Base-by-base conservation (phyloP, 371 early-diverging fungal species). In the Mucor circinelloides region DNA sequence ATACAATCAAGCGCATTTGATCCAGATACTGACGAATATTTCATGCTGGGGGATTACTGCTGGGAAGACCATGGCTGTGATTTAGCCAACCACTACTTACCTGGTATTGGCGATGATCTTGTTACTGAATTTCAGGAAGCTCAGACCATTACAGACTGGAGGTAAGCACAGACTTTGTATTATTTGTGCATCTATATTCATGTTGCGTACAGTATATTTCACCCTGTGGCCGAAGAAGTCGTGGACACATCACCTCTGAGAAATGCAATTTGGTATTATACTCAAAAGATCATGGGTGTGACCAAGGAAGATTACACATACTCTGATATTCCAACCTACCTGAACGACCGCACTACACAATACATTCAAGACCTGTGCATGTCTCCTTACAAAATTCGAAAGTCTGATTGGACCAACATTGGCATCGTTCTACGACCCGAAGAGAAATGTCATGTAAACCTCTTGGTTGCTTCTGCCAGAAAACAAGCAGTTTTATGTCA, bases 21-120 rank as follows among this genome's bases (percentile, higher is more conserved):
- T 52, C 60, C 71, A 27, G 69, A 73, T 3, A 70, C 78, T 27
- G 68, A 69, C 12, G 74, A 75, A 19, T 80, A 86, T 62, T 85
- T 87, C 48, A 81, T 83, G 66, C 74, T 89, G 21, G 78, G 81
- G 17, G 90, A 90, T n/a, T 90, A 87, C 67, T 78, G 84, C 15
- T 90, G 89, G 89, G 89, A 89, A 67, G 88, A 88, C 15, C 88
- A 89, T 63, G 89, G 88, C 6, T 81, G 83, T n/a, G 81, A 80
- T 32, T 66, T 89, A n/a, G 81, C 87, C 7, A 82, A 84, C n/a
- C 85, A 87, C 46, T 89, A 76, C 68, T 67, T 90, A 19, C 87
- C 85, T 13, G 87, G 81, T 17, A 68, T 86, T 31, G 88, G 88
- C n/a, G 89, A 90, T 60, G 68, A 75, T 5, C 63, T 90, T 1